Base-by-base conservation (phyloP, 768 basidiomycete species). In the Tephrocybe rancida region DNA sequence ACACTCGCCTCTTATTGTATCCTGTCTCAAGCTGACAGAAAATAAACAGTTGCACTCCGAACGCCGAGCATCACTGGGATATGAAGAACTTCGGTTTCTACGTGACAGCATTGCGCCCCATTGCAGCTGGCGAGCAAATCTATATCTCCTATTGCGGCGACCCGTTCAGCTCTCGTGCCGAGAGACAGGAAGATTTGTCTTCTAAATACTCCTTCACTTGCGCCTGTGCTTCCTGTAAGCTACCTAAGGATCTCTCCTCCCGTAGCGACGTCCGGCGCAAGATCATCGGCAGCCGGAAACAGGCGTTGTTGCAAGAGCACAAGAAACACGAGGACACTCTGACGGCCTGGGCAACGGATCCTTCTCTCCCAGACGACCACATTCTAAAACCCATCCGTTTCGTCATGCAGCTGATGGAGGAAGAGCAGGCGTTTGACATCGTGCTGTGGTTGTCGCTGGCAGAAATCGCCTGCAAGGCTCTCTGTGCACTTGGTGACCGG, bases 261-360 rank as follows among this genome's bases (percentile, higher is more conserved):
- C 52, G 43, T 22, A 63, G 62, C 30, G 63, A 64, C 50, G 25
- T 59, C 22, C 55, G 55, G n/a, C 59, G 61, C 39, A 41, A 48
- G 14, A 13, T 57, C 19, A 18, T 61, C 34, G 6, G 10, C 9
- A 42, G 45, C 4, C 30, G 52, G n/a, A 14, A 27, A 3, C 0
- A 4, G 1, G 16, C 16, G 16, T 10, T 48, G 27, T 10, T 35
- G 19, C 27, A 52, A 30, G 21, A 45, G 22, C 37, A 51, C n/a
- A 37, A 47, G 9, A 41, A 46, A 9, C 48, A 59, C 27, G 61
- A 61, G 3, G 16, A 7, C 9, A 32, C 11, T 5, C 29, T 64
- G 18, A 58, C 27, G 27, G 32, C 45, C n/a, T 61, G 55, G 56
- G 46, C 52, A 7, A 27, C 49, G 11, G 44, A 63, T 26, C 47